A percentile compares a stretch with the other conserved stretches of the same genome.
phyloP scores from a whole-genome alignment of 2,329 filamentous ascomycete genomes.

The Cryphonectria carpinicola region DNA sequence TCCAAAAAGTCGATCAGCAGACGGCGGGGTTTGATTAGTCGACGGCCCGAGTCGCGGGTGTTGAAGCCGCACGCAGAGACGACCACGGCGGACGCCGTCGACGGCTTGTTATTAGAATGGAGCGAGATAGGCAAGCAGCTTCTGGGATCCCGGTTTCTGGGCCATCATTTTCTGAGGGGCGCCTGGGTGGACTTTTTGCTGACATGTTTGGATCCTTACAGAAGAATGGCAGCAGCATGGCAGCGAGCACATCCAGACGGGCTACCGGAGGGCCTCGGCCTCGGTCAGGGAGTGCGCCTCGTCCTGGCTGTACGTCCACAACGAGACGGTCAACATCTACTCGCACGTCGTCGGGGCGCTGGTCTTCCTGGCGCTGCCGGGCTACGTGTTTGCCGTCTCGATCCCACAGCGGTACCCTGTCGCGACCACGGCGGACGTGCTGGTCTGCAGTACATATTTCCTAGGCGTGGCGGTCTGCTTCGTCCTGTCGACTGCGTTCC shows the following conservation, averaged over 20 bases:
- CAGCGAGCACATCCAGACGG: slow-evolving; percentile 42
- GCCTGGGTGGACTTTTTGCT: not conserved
- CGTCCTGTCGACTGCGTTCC: slow-evolving; percentile 54
- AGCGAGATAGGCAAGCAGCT: slow-evolving; percentile 12
- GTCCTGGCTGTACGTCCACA: slow-evolving; percentile 37
- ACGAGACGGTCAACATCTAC: slow-evolving; percentile 48
- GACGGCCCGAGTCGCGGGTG: not conserved
- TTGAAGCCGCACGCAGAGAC: not conserved
- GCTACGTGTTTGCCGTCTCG: slow-evolving; percentile 38
- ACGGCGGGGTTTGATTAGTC: not conserved
- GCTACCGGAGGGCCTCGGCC: slow-evolving; percentile 37
- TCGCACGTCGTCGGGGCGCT: slow-evolving; percentile 48
- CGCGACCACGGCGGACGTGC: slow-evolving; percentile 42
- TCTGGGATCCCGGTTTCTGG: no score
- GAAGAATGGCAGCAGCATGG: slow-evolving; percentile 34
- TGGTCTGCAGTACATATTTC: slow-evolving; percentile 49
- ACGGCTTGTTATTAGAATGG: not conserved
- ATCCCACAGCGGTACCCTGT: slow-evolving; percentile 42
- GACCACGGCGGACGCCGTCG: not conserved
- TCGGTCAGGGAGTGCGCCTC: slow-evolving; percentile 33
- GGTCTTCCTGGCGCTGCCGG: slow-evolving; percentile 44
- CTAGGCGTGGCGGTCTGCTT: slow-evolving; percentile 51
- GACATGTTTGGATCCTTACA: not conserved
- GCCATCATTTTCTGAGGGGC: no score
- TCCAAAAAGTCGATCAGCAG: not conserved